These are phyloP conservation scores for Colletotrichum eremochloae DNA, from an alignment of 2,329 filamentous ascomycete species.

Conservation along the genomic window DNA sequence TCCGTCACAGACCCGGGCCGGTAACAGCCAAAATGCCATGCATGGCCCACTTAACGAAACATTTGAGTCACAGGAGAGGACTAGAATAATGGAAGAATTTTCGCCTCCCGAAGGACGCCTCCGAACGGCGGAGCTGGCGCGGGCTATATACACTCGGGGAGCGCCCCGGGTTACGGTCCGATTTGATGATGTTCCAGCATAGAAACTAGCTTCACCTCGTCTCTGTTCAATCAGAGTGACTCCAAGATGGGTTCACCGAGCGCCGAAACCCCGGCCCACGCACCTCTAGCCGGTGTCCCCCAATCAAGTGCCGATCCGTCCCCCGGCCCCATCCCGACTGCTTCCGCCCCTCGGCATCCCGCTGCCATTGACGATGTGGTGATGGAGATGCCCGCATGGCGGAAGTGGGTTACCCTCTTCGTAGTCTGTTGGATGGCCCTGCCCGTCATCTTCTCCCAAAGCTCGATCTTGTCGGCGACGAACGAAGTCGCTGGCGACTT, in stretches of 20 bases:
- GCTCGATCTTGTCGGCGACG: slow-evolving; percentile 78
- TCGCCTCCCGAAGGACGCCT: neutral
- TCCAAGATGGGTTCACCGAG: neutral
- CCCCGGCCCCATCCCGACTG: slow-evolving; percentile 20
- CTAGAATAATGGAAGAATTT: slow-evolving; percentile 20
- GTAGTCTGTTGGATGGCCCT: slow-evolving; percentile 45
- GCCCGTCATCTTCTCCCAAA: slow-evolving; percentile 83
- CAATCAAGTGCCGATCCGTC: slow-evolving; percentile 17
- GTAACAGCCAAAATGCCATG: slow-evolving; percentile 2
- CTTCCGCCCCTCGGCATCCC: slow-evolving; percentile 41
- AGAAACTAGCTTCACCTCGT: neutral
- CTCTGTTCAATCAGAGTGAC: neutral
- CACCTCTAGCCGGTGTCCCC: neutral
- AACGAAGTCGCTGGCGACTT: slow-evolving; percentile 79
- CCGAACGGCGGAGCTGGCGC: slow-evolving; percentile 27
- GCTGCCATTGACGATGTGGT: slow-evolving; percentile 44
- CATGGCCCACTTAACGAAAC: slow-evolving; percentile 24
- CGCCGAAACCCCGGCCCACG: slow-evolving; percentile 5
- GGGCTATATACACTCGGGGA: slow-evolving; percentile 20
- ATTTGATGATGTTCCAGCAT: neutral
- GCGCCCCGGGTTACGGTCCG: neutral
- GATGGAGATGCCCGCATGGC: slow-evolving; percentile 42
- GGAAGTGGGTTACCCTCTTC: slow-evolving; percentile 43
- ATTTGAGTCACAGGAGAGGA: slow-evolving; percentile 31
- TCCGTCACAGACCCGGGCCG: slow-evolving; percentile 11